phyloP scores from a whole-genome alignment of 2,329 filamentous ascomycete genomes.

The Volutella citrinella region DNA sequence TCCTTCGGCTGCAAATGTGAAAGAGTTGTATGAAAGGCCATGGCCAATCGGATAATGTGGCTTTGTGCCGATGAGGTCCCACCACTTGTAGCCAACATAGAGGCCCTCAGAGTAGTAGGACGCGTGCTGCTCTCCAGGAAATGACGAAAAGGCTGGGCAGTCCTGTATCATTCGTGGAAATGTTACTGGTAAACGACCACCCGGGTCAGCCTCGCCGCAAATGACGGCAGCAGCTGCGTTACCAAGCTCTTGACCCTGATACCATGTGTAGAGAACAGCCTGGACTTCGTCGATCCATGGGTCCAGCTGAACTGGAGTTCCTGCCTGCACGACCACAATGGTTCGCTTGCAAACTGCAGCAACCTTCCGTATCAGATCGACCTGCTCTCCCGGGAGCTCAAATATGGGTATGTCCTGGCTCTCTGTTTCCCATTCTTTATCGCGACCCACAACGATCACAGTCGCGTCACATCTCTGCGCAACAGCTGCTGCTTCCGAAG shows the following conservation, averaged over 20 bases:
- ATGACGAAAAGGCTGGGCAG: slow-evolving; percentile 2
- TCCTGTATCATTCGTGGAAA: slow-evolving; percentile 2
- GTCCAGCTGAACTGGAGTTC: neutral
- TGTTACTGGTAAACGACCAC: neutral
- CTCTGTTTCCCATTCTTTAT: slow-evolving; percentile 4
- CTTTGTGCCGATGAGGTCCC: neutral
- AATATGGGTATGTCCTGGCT: slow-evolving; percentile 2
- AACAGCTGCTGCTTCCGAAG: neutral
- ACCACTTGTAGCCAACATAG: slow-evolving; percentile 6
- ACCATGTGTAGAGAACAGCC: slow-evolving; percentile 1
- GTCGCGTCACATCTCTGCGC: neutral
- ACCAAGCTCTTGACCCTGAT: slow-evolving; percentile 3
- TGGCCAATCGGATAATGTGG: slow-evolving; percentile 4
- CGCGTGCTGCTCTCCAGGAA: neutral
- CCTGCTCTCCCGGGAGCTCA: slow-evolving; percentile 1
- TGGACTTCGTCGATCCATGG: neutral
- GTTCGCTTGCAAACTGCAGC: neutral
- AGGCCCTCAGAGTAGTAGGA: slow-evolving; percentile 1
- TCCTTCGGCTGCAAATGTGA: neutral
- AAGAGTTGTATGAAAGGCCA: slow-evolving; percentile 1
- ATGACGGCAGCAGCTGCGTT: slow-evolving; percentile 4
- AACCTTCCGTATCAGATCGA: neutral
- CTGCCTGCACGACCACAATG: neutral
- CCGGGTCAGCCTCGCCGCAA: neutral
- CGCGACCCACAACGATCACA: slow-evolving; percentile 1